Percentiles rank a stretch among this genome's conserved stretches.
Conservation (phyloP, 2,329 filamentous ascomycete genomes). For the Fusarium nematophilum region DNA sequence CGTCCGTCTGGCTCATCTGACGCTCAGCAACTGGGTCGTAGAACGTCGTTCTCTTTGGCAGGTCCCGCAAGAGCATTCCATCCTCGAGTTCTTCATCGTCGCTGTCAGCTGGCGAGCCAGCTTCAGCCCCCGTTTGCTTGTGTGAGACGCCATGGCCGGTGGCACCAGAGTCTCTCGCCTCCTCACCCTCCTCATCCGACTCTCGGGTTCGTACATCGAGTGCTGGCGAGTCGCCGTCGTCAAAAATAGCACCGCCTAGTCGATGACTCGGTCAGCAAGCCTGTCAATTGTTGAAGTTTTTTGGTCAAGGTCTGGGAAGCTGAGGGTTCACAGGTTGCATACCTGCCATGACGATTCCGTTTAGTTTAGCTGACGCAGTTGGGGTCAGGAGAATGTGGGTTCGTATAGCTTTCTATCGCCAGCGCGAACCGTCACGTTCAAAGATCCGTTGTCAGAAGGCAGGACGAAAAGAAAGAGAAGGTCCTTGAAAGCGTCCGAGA, state of each 20-base stretch:
- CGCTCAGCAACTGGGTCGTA: constrained; percentile 96
- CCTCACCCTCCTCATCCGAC: constrained; percentile 49
- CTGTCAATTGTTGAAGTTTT: constrained; percentile 5
- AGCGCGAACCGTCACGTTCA: too few relatives aligned
- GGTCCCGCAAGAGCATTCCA: constrained; percentile 70
- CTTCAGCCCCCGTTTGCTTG: constrained; percentile 36
- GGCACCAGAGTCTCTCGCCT: constrained; percentile 36
- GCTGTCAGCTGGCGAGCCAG: constrained; percentile 33
- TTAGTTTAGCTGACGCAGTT: too few relatives aligned
- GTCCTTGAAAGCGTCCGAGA: constrained; percentile 21
- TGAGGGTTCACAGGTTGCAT: constrained; percentile 32
- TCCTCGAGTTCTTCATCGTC: constrained; percentile 55
- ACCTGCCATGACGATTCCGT: constrained; percentile 38
- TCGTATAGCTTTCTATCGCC: too few relatives aligned
- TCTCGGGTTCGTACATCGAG: constrained; percentile 44
- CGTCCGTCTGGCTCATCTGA: constrained; percentile 92
- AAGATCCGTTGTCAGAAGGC: constrained; percentile 1
- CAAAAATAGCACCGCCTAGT: constrained; percentile 27
- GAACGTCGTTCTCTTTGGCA: constrained; percentile 80
- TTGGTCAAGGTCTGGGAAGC: constrained; percentile 7
- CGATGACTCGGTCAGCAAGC: constrained; percentile 20
- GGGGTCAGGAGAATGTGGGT: too few relatives aligned
- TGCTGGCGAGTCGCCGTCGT: constrained; percentile 37
- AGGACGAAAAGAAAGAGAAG: constrained; percentile 13
- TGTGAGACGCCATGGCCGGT: constrained; percentile 38